phyloP scores from a whole-genome alignment of 2,329 filamentous ascomycete genomes.

The Colletotrichum spinosum region DNA sequence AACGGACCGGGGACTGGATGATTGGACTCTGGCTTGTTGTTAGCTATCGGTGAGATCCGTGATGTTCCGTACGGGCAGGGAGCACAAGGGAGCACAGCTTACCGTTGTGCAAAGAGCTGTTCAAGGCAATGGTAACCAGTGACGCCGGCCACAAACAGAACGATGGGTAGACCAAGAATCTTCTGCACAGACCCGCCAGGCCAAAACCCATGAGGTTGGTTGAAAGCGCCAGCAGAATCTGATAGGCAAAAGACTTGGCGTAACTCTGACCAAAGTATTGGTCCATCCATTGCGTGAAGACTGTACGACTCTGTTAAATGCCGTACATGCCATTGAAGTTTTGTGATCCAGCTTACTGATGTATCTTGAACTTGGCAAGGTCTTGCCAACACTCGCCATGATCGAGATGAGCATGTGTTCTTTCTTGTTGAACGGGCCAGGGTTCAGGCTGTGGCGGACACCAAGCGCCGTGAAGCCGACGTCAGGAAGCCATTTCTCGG shows the following conservation, averaged over 20 bases:
- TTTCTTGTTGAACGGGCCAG: constrained; percentile 64
- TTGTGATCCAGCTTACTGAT: constrained; percentile 43
- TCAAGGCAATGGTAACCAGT: constrained; percentile 59
- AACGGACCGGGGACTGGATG: constrained; percentile 45
- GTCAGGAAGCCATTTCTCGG: constrained; percentile 49
- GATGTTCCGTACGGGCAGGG: too few relatives aligned
- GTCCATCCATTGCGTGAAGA: constrained; percentile 58
- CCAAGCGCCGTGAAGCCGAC: constrained; percentile 49
- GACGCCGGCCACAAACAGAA: constrained; percentile 64
- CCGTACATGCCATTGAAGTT: constrained; percentile 35
- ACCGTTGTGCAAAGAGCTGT: constrained; percentile 53
- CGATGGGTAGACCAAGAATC: constrained; percentile 61
- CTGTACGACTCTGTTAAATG: constrained; percentile 43
- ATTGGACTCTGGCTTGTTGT: constrained; percentile 35
- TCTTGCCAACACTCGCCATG: constrained; percentile 65
- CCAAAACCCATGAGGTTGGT: constrained; percentile 66
- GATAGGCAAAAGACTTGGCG: constrained; percentile 56
- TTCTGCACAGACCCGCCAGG: constrained; percentile 58
- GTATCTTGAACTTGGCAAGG: constrained; percentile 56
- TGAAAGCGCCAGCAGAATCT: constrained; percentile 57
- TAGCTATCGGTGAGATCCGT: too few relatives aligned
- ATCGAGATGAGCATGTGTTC: constrained; percentile 67
- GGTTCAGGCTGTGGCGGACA: constrained; percentile 55
- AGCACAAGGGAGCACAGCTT: constrained; percentile 40
- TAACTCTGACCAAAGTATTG: constrained; percentile 59